Evolutionary conservation across 2,329 filamentous ascomycete species (phyloP).

Genomic region (Aaosphaeria pasadenensis): DNA sequence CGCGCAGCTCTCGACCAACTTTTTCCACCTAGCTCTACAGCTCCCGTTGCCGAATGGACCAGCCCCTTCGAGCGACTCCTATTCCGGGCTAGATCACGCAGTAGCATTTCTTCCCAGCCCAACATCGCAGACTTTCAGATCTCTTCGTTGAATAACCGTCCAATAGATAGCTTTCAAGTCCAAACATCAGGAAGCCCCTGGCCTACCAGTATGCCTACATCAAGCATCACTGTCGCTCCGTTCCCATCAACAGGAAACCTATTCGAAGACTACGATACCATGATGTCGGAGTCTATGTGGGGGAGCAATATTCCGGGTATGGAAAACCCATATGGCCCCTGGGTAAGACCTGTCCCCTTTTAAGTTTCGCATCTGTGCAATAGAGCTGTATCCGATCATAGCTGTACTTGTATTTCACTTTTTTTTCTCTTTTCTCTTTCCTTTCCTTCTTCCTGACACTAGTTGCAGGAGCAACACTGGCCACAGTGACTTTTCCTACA

Average conservation of each 20-base stretch:
- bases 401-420: background rate
- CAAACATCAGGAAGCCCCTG: conserved; percentile 6
- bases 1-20: conserved; percentile 15
- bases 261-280: conserved; percentile 16
- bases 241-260: conserved; percentile 13
- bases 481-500: background rate
- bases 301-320: conserved; percentile 1
- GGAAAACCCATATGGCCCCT: conserved; percentile 10
- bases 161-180: background rate
- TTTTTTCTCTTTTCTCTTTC: background rate
- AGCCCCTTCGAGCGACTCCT: background rate
- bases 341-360: conserved; percentile 13
- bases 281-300: conserved; percentile 10
- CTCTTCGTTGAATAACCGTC: too few relatives aligned
- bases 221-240: conserved; percentile 2
- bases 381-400: background rate
- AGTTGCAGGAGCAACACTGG: conserved; percentile 1
- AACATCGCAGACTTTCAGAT: conserved; percentile 3
- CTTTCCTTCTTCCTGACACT: background rate
- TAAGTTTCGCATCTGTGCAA: background rate
- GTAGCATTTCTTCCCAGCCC: background rate
- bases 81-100: background rate
- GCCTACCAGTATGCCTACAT: conserved; percentile 1
- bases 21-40: conserved; percentile 9
- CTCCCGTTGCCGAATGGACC: conserved; percentile 6